Conservation (phyloP, 352 stramenopile species). For the Aphanomyces astaci region DNA sequence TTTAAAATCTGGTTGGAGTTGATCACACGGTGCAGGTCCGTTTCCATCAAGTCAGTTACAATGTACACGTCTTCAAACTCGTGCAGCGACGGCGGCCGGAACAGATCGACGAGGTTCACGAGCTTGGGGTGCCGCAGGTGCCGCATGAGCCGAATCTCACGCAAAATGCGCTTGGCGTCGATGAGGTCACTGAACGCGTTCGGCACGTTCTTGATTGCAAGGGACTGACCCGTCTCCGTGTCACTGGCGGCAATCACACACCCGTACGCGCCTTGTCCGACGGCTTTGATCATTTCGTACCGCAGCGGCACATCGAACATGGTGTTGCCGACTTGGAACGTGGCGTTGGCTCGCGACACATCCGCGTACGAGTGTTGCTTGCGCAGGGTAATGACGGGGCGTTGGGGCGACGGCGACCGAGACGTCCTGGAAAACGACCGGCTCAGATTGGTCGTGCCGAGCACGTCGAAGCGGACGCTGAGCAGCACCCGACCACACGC, state of each 20-base stretch:
- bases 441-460: too few species aligned
- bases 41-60: constrained; percentile 74
- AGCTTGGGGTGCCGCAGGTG: constrained; percentile 52
- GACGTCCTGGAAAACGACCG: too few species aligned
- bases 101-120: constrained; percentile 71
- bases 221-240: constrained; percentile 76
- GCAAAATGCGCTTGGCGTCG: constrained; percentile 80
- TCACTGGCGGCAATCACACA: constrained; percentile 86
- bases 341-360: neutral
- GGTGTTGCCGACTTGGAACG: constrained; percentile 19
- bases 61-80: constrained; percentile 88
- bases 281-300: constrained; percentile 76
- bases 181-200: constrained; percentile 88
- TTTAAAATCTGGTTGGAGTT: constrained; percentile 61
- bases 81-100: constrained; percentile 67
- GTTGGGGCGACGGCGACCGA: neutral
- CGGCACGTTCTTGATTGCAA: constrained; percentile 95
- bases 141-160: constrained; percentile 83
- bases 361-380: neutral
- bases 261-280: constrained; percentile 88
- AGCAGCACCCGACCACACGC: constrained; percentile 78
- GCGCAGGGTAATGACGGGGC: neutral
- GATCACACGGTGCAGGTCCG: constrained; percentile 68
- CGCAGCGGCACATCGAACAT: constrained; percentile 6
- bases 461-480: constrained; percentile 74